Evolutionary conservation across 148 eudicot species (phyloP).

Genomic region (Camellia sinensis): DNA sequence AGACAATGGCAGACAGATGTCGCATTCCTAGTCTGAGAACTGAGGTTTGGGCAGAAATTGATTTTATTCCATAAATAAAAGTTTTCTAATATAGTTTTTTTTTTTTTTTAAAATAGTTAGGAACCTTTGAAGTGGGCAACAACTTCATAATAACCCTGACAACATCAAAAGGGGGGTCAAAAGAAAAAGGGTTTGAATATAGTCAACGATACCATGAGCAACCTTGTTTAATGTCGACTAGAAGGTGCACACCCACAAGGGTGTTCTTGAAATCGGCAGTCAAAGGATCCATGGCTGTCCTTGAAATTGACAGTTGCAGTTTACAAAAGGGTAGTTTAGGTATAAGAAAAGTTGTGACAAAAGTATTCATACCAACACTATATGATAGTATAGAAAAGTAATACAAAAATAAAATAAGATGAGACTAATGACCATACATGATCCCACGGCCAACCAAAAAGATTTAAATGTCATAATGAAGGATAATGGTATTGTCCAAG

Average conservation of each 20-base stretch:
- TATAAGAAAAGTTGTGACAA: too few species aligned
- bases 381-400: too few species aligned
- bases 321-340: too few species aligned
- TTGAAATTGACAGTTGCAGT: too few species aligned
- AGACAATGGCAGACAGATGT: not conserved
- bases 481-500: not conserved
- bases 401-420: not conserved
- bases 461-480: not conserved
- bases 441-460: not conserved
- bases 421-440: not conserved
- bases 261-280: too few species aligned
- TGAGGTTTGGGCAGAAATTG: not conserved
- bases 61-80: too few species aligned
- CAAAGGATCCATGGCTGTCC: too few species aligned
- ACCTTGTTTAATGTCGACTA: not conserved
- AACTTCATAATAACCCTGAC: not conserved
- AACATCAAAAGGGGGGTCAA: not conserved
- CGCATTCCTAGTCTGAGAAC: not conserved
- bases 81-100: too few species aligned
- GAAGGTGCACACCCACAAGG: not conserved
- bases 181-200: not conserved
- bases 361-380: too few species aligned
- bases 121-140: not conserved
- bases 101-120: not conserved
- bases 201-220: not conserved